These are phyloP conservation scores for Aspergillus uvarum DNA, from an alignment of 2,329 filamentous ascomycete species.

Conservation along the genomic window DNA sequence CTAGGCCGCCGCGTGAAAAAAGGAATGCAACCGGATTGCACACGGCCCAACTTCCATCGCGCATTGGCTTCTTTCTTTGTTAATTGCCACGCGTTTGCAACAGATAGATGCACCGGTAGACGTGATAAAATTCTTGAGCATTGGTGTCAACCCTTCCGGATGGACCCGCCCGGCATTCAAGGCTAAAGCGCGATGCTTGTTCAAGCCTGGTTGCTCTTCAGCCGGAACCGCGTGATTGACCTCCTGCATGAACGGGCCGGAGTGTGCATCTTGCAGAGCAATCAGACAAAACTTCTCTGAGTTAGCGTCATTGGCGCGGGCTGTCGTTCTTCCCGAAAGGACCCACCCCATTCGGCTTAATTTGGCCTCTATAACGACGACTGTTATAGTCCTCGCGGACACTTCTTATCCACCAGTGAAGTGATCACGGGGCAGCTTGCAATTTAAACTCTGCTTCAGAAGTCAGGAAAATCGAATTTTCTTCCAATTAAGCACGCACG, in stretches of 20 bases:
- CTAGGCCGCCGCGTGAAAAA: background rate
- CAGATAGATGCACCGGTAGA: background rate
- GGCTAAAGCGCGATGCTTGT: background rate
- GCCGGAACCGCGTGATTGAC: background rate
- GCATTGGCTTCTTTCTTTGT: background rate
- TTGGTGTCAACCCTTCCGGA: background rate
- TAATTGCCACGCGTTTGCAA: background rate
- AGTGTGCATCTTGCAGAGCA: background rate
- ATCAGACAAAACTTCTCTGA: background rate
- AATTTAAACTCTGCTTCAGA: no score
- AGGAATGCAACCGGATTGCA: background rate
- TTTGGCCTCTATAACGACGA: background rate
- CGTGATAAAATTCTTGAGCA: background rate
- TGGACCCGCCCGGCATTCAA: background rate
- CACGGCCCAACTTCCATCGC: background rate
- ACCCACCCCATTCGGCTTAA: background rate
- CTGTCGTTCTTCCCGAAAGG: background rate
- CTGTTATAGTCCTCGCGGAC: no score
- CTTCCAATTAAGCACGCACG: no score
- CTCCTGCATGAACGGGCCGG: conserved; percentile 1
- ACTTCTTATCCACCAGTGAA: no score
- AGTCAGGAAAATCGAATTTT: no score
- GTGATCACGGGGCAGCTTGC: no score
- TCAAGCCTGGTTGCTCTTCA: conserved; percentile 42
- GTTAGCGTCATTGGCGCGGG: background rate